Evolutionary conservation across 306 rosid species (phyloP).

Genomic region (Acacia acuminata): DNA sequence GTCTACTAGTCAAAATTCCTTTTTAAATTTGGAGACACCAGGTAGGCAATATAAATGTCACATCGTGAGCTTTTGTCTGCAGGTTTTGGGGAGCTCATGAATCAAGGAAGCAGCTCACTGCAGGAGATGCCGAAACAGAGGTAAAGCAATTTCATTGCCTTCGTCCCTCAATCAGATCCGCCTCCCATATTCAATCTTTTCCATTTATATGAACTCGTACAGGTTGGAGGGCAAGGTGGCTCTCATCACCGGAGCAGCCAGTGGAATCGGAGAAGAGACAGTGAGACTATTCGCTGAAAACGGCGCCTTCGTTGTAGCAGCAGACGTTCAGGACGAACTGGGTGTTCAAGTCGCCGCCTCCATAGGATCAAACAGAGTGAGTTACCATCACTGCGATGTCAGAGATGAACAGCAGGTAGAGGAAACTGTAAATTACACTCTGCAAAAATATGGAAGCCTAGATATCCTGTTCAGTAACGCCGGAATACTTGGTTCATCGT

Average conservation of each 20-base stretch:
- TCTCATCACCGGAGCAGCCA: constrained; percentile 77
- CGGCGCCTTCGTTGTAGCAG: constrained; percentile 74
- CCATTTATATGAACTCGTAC: neutral
- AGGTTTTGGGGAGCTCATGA: constrained; percentile 38
- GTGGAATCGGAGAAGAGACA: constrained; percentile 88
- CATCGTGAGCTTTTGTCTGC: constrained; percentile 42
- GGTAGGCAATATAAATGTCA: constrained; percentile 17
- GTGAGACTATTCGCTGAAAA: constrained; percentile 56
- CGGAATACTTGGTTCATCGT: constrained; percentile 62
- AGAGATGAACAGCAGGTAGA: constrained; percentile 74
- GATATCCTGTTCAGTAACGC: constrained; percentile 87
- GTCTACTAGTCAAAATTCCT: neutral
- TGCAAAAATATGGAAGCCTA: constrained; percentile 64
- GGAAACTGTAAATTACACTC: constrained; percentile 48
- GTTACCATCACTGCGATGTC: constrained; percentile 79
- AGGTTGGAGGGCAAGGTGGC: constrained; percentile 92
- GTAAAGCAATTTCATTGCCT: constrained; percentile 12
- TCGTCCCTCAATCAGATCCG: constrained; percentile 26
- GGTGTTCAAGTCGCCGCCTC: constrained; percentile 57
- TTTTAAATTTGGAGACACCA: neutral
- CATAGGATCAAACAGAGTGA: constrained; percentile 49
- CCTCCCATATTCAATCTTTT: neutral
- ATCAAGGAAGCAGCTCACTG: constrained; percentile 28
- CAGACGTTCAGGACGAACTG: constrained; percentile 78
- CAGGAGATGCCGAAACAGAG: constrained; percentile 52